A percentile compares a stretch with the other conserved stretches of the same genome.
phyloP scores from a whole-genome alignment of 2,329 filamentous ascomycete species.

The Didymella pomorum region DNA sequence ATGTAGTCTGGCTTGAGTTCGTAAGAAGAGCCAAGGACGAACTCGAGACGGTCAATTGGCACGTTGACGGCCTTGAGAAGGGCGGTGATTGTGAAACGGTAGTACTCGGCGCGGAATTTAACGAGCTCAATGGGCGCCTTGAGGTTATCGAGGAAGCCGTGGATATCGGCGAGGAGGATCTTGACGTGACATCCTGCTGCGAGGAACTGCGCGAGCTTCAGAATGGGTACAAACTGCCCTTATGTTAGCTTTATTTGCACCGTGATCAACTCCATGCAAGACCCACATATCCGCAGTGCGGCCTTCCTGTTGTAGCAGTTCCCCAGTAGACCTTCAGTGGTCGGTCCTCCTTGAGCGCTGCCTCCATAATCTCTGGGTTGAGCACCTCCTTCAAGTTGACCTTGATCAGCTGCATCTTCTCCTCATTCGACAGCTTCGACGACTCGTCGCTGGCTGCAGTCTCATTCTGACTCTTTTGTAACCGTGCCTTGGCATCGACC shows the following conservation, averaged over 20 bases:
- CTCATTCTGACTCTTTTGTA: constrained; percentile 36
- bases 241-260: constrained; percentile 11
- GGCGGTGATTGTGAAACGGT: constrained; percentile 76
- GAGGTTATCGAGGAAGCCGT: constrained; percentile 81
- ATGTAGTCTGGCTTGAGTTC: constrained; percentile 74
- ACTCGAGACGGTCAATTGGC: constrained; percentile 77
- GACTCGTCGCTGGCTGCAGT: constrained; percentile 30
- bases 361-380: constrained; percentile 83
- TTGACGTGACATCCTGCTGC: constrained; percentile 83
- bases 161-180: constrained; percentile 71
- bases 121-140: constrained; percentile 92
- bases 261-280: neutral
- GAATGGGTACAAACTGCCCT: constrained; percentile 73
- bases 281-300: constrained; percentile 80
- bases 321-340: constrained; percentile 87
- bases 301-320: constrained; percentile 84
- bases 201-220: constrained; percentile 90
- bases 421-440: constrained; percentile 56
- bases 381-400: constrained; percentile 84
- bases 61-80: constrained; percentile 81
- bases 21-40: constrained; percentile 85
- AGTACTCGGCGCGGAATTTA: constrained; percentile 82
- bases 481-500: constrained; percentile 40
- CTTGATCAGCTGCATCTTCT: constrained; percentile 78
- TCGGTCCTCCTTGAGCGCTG: constrained; percentile 70